Evolutionary conservation across 1,284 basidiomycete genomes (phyloP), one percentile per base, ranked within the genome.

Genomic region (Moniliophthora roreri): DNA sequence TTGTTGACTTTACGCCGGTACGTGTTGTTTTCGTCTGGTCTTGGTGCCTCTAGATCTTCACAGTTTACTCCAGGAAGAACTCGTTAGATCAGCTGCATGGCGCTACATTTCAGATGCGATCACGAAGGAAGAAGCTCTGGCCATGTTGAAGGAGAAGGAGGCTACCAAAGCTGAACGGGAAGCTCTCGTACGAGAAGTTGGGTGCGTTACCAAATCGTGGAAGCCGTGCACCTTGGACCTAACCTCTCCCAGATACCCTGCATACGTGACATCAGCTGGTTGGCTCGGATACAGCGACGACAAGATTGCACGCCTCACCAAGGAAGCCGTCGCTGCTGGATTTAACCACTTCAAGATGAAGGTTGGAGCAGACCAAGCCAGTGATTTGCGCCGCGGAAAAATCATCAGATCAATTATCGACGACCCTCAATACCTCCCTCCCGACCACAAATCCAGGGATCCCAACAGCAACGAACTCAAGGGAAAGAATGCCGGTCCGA

Each of bases 331-430:
- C 50, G 72, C 79, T 23, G 84, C 83, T 48, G 95, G 95, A 26
- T 96, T 96, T 82, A 93, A 92, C 75, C 92, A 95, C 73, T 95
- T 96, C 81, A 95, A 95, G 77, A 94, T 96, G 87, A 98, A 98
- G 76, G 94, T 98, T 58, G 95, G 95, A 52, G 87, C 89, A 35
- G 80, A 91, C 69, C 77, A 82, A 50, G 82, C 84, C 37, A 87
- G 89, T 65, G 95, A 98, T 72, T 76, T 95, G 49, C 87, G 93
- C 48, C 85, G 95, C 58, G 92, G 93, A 39, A 82, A 81, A 61
- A 80, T 97, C 62, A 95, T 98, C 63, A 85, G 95, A 54, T 90
- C 87, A 49, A 93, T 98, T 71, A 96, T 98, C 67, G 95, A 98
- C 68, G 86, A 96, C 74, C 91, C 91, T 2, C 80, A 84, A 60